Percentiles rank a stretch among this genome's conserved stretches.
Evolutionary conservation across 2,329 filamentous ascomycete species (phyloP).

Genomic region (Aspergillus vadensis): DNA sequence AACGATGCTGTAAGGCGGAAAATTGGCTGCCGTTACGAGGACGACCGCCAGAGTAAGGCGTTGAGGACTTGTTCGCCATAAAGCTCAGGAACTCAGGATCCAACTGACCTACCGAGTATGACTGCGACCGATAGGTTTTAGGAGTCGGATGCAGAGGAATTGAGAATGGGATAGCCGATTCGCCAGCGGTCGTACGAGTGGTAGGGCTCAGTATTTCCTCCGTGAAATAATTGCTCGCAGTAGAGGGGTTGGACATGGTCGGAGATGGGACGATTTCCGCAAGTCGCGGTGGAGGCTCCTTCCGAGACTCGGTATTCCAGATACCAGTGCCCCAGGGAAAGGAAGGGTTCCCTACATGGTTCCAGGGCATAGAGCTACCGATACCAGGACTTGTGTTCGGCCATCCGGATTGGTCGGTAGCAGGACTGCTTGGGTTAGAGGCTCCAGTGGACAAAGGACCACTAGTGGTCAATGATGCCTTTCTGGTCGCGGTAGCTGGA

Average conservation of each 20-base stretch:
- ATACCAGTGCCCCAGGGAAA: slow-evolving; percentile 81
- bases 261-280: slow-evolving; percentile 75
- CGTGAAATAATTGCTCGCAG: slow-evolving; percentile 55
- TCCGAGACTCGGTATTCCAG: slow-evolving; percentile 74
- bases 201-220: slow-evolving; percentile 55
- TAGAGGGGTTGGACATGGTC: slow-evolving; percentile 60
- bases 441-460: slow-evolving; percentile 75
- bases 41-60: slow-evolving; percentile 34
- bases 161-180: slow-evolving; percentile 73
- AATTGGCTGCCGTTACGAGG: slow-evolving; percentile 52
- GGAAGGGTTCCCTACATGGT: slow-evolving; percentile 46
- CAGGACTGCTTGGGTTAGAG: slow-evolving; percentile 79
- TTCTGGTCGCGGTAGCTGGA: slow-evolving; percentile 67
- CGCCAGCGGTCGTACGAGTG: slow-evolving; percentile 47
- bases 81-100: slow-evolving; percentile 62
- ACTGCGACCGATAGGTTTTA: slow-evolving; percentile 93
- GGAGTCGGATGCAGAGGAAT: slow-evolving; percentile 87
- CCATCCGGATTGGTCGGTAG: slow-evolving; percentile 62
- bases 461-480: slow-evolving; percentile 71
- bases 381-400: slow-evolving; percentile 41
- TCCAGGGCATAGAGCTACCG: slow-evolving; percentile 45
- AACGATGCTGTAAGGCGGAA: slow-evolving; percentile 74
- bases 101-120: slow-evolving; percentile 90
- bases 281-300: slow-evolving; percentile 73
- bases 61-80: slow-evolving; percentile 35